Base-by-base conservation (phyloP, 495 filamentous ascomycete genomes). In the Filosporella fistucella region DNA sequence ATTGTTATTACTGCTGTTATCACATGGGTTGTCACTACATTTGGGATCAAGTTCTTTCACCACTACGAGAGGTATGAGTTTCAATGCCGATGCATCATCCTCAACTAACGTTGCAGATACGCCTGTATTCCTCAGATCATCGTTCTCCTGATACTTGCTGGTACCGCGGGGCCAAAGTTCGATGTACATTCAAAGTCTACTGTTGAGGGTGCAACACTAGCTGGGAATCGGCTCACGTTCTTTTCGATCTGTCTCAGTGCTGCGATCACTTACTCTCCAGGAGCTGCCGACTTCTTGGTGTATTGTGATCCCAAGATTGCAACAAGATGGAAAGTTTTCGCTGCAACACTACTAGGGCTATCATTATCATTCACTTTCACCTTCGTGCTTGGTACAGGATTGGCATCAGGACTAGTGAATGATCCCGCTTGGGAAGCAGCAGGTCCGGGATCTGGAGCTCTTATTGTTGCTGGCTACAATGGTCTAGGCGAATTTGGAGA, bases 21-120 rank as follows among this genome's bases (percentile, higher is more conserved):
- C 39, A 74, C 74, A 23, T 86, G 78, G 80, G 64, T 71, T 0
- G 72, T 90, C 18, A 78, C 84, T 0, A 85, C 81, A 2, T 88
- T 89, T 63, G 86, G 86, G 4, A 88, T 88, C 61, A 69, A 71
- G 47, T 67, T 81, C 34, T 88, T 88, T 62, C 82, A 88, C 51
- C 71, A 71, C 46, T 90, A 86, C 61, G 81, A 88, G 68, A 71
- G 82, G 65, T 86, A 45, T 42, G 66, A 26, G 61, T 59, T 42
- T 9, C 13, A 24, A 28, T 23, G 9, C 12, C 28, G 4, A 18
- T n/a, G n/a, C 16, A 14, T 4, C 4, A 9, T 38, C 13, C 9
- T 50, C n/a, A 33, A 47, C 16, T 37, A 2, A 25, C 42, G 17
- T 45, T 21, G 1, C 20, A 81, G 79, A 60, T 84, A 80, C 51